Conservation (phyloP, 805 yeast genomes). For the Ogataea allantospora region DNA sequence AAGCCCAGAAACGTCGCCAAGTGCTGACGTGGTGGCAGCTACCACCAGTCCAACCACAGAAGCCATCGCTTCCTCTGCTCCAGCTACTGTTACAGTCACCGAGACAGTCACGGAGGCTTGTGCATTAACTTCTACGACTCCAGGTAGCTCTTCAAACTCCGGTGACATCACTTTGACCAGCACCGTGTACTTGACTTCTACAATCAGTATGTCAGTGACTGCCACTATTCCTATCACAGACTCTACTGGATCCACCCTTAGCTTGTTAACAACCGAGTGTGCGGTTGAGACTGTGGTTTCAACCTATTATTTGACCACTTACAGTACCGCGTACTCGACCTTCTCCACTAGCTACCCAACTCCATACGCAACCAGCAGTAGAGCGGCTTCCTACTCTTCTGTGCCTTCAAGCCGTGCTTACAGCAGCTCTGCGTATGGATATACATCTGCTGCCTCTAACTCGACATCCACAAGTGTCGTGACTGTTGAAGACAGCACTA, state of each 20-base stretch:
- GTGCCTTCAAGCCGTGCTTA: conserved; percentile 14
- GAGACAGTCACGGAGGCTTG: conserved; percentile 30
- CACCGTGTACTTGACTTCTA: conserved; percentile 21
- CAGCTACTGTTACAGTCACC: conserved; percentile 20
- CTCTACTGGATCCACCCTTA: conserved; percentile 28
- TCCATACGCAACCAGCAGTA: conserved; percentile 11
- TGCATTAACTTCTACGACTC: conserved; percentile 6
- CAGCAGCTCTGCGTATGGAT: conserved; percentile 9
- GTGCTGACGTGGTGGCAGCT: conserved; percentile 7
- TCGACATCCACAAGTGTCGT: conserved; percentile 13
- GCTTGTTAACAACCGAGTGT: conserved; percentile 32
- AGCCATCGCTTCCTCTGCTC: conserved; percentile 5
- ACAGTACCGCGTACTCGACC: conserved; percentile 17
- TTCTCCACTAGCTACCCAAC: conserved; percentile 9
- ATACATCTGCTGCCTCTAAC: too few relatives aligned
- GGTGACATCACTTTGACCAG: conserved; percentile 19
- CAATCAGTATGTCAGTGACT: conserved; percentile 32
- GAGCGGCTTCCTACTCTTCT: conserved; percentile 10
- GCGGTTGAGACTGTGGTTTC: conserved; percentile 26
- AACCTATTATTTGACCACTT: conserved; percentile 16
- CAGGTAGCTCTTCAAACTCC: conserved; percentile 2
- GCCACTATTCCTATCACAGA: conserved; percentile 34
- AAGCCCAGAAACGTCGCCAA: neutral
- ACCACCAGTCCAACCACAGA: conserved; percentile 12
- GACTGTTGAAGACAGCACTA: conserved; percentile 14